A percentile compares a stretch with the other conserved stretches of the same genome.
Evolutionary conservation across 176 grass and related monocot genomes (phyloP).

Genomic region (Oryza brachyantha): DNA sequence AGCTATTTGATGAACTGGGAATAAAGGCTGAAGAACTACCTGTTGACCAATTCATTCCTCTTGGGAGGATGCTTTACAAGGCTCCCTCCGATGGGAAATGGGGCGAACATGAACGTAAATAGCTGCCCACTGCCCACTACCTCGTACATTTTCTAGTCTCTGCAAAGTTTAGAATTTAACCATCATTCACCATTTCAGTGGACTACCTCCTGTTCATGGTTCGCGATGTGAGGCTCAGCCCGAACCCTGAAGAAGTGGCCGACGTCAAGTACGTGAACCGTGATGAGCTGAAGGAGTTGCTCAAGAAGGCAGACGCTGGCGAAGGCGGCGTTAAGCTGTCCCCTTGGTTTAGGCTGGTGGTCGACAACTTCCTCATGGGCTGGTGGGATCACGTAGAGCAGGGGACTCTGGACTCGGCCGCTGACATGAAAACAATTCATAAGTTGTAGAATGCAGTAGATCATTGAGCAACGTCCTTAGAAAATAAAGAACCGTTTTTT

Average conservation of each 20-base stretch:
- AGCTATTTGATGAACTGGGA: constrained; percentile 89
- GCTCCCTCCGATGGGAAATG: constrained; percentile 93
- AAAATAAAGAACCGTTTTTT: not conserved
- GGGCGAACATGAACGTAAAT: constrained; percentile 85
- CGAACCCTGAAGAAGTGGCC: constrained; percentile 74
- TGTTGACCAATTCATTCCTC: constrained; percentile 74
- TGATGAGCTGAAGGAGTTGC: constrained; percentile 61
- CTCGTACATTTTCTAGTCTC: not conserved
- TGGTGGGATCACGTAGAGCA: constrained; percentile 95
- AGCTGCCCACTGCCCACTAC: not conserved
- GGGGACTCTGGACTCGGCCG: constrained; percentile 53
- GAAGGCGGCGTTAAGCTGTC: constrained; percentile 72
- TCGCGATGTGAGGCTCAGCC: constrained; percentile 58
- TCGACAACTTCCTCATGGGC: constrained; percentile 77
- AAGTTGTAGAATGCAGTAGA: constrained; percentile 48
- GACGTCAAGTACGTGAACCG: constrained; percentile 72
- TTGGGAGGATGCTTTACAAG: constrained; percentile 86
- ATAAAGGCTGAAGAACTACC: constrained; percentile 72
- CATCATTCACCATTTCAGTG: constrained; percentile 49
- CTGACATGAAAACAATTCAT: constrained; percentile 79
- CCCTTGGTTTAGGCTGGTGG: constrained; percentile 94
- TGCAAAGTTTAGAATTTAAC: not conserved
- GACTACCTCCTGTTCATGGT: constrained; percentile 93
- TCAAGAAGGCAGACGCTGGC: constrained; percentile 68
- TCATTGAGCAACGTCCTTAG: not conserved